Conservation (phyloP, 768 basidiomycete species). For the Pholiota microspora region DNA sequence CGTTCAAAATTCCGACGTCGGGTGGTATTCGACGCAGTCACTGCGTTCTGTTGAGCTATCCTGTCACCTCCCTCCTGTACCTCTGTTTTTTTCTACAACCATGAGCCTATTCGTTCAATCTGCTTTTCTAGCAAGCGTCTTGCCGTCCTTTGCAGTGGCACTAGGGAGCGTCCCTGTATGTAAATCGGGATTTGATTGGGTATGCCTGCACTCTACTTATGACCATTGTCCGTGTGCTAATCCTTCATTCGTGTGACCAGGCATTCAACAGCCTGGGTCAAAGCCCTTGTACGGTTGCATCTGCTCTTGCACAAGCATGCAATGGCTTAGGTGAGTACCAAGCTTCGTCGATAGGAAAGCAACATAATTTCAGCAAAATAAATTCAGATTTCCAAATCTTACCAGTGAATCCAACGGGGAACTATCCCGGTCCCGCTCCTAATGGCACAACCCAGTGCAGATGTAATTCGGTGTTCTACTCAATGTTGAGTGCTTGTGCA, state of each 20-base stretch:
- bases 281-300: conserved; percentile 6
- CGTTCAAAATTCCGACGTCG: no score
- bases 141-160: neutral
- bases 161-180: neutral
- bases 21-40: no score
- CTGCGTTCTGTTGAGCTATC: no score
- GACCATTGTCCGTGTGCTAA: neutral
- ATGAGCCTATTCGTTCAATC: neutral
- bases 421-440: neutral
- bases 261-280: neutral
- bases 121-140: neutral
- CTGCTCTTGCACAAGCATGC: conserved; percentile 6
- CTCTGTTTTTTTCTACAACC: no score
- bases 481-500: conserved; percentile 6
- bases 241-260: neutral
- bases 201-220: neutral
- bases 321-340: conserved; percentile 3
- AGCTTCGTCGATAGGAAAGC: neutral
- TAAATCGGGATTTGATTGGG: conserved; percentile 1
- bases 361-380: neutral
- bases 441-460: neutral
- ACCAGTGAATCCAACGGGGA: neutral
- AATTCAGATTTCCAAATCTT: conserved; percentile 1
- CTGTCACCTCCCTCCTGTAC: no score
- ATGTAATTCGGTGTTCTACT: conserved; percentile 7